phyloP scores from a whole-genome alignment of 1,284 basidiomycete species.

The Erythrobasidium hasegawianum region DNA sequence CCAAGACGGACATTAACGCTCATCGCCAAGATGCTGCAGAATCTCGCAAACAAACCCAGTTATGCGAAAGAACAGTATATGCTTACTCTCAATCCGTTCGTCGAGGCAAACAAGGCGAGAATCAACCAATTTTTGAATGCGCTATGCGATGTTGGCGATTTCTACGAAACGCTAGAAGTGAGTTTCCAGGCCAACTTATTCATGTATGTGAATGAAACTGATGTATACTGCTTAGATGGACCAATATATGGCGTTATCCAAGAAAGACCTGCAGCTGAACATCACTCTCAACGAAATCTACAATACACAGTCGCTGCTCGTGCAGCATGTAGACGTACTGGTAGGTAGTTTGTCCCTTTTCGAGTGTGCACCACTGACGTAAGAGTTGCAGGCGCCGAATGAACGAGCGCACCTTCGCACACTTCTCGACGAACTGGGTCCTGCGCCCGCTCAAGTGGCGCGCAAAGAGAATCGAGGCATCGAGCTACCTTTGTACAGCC shows the following conservation, averaged over 20 bases:
- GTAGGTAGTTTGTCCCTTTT: too few relatives aligned
- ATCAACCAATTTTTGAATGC: slow-evolving; percentile 97
- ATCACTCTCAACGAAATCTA: slow-evolving; percentile 99
- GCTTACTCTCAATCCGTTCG: slow-evolving; percentile 96
- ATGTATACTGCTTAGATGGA: slow-evolving; percentile 66
- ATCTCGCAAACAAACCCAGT: slow-evolving; percentile 96
- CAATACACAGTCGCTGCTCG: slow-evolving; percentile 90
- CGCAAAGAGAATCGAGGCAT: slow-evolving; percentile 95
- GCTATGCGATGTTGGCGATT: slow-evolving; percentile 97
- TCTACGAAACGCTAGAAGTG: slow-evolving; percentile 97
- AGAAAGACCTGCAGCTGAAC: slow-evolving; percentile 95
- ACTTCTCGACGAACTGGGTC: slow-evolving; percentile 88
- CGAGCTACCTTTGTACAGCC: slow-evolving; percentile 86
- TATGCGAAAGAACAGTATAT: slow-evolving; percentile 98
- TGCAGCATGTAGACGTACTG: slow-evolving; percentile 90
- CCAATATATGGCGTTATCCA: slow-evolving; percentile 99
- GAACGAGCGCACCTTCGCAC: slow-evolving; percentile 97
- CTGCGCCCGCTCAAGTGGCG: slow-evolving; percentile 87
- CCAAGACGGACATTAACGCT: slow-evolving; percentile 91
- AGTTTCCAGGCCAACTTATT: slow-evolving; percentile 38
- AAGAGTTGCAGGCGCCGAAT: slow-evolving; percentile 77
- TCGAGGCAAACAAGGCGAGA: slow-evolving; percentile 93
- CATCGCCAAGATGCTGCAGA: slow-evolving; percentile 99
- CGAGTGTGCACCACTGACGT: too few relatives aligned
- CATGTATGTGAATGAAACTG: not conserved